Base-by-base conservation (phyloP, 192 early-diverging fungal species). In the Entomortierella parvispora region DNA sequence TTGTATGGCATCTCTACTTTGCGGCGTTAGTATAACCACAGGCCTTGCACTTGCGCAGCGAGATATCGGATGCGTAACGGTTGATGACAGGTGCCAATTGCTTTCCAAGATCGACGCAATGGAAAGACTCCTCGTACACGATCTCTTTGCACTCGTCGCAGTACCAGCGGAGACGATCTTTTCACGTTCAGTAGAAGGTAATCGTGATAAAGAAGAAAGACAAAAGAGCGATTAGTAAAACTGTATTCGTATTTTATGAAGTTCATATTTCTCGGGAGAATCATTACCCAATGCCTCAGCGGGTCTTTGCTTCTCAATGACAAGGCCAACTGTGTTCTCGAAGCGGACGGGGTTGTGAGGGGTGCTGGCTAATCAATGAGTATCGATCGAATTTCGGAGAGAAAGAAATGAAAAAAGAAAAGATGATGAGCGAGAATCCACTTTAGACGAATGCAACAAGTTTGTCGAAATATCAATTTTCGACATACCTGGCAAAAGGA, bases 331-430 rank as follows among this genome's bases (percentile, higher is more conserved):
- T 0, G 97, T 98, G 61, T 99, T 80, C n/a, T 86, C 92, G 72
- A 93, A 97, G 29, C 97, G 86, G 50, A 94, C 90, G 17, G 97
- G 97, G 75, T 95, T 96, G 70, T 99, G 97, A 4, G 97, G 97
- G n/a, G 88, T 88, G 77, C 91, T 91, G 25, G 86, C 95, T 94
- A 43, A 29, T 45, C 42, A 46, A 47, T 43, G 37, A 58, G 10
- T 14, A 14, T 28, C 18, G 15, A 6, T 26, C 9, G 22, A 34
- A 12, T 37, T 50, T 52, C 25, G 5, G 44, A n/a, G 1, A 47
- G 46, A 17, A 4, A 25, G 47, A 22, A 32, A 5, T 40, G 6
- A 43, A 31, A 31, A 45, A 47, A 60, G 43, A n/a, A 25, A 59
- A 59, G 8, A 23, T 22, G 42, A n/a, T 59, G 0, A 48, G 46